Conservation (phyloP, 1,139 yeast species). For the Petasospora fabianii region DNA sequence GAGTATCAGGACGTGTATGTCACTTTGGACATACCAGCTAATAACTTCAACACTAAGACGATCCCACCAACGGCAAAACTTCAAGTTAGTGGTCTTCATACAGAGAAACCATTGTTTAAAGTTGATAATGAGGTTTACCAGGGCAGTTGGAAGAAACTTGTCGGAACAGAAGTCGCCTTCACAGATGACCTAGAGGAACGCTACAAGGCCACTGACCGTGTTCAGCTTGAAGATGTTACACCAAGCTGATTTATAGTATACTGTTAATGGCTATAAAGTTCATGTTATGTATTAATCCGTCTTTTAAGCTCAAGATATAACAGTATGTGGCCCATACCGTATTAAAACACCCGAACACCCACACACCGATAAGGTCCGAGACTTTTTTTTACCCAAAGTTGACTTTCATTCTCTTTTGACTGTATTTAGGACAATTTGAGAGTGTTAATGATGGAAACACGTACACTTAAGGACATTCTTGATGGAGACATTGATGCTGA, state of each 20-base stretch:
- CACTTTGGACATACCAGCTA: constrained; percentile 40
- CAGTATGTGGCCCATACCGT: too few species aligned
- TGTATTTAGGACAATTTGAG: too few species aligned
- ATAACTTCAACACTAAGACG: constrained; percentile 28
- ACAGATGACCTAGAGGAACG: constrained; percentile 30
- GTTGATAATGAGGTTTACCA: constrained; percentile 57
- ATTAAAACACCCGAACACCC: too few species aligned
- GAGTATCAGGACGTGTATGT: constrained; percentile 38
- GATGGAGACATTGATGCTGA: constrained; percentile 25
- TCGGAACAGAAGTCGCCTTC: constrained; percentile 73
- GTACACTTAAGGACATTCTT: constrained; percentile 26
- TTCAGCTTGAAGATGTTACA: constrained; percentile 30
- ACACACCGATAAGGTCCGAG: too few species aligned
- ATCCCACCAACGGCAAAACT: constrained; percentile 36
- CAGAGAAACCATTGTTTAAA: constrained; percentile 48
- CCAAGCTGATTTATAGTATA: constrained; percentile 18
- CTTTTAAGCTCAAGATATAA: too few species aligned
- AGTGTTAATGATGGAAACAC: neutral
- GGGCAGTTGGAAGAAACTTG: constrained; percentile 73
- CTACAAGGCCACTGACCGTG: constrained; percentile 32
- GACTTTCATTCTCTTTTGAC: too few species aligned
- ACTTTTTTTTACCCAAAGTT: too few species aligned
- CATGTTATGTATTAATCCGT: too few species aligned
- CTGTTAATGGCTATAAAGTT: too few species aligned
- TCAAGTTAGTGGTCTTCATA: constrained; percentile 51